These are phyloP conservation scores for Candida fluviatilis DNA, from an alignment of 805 yeast species.

Conservation along the genomic window DNA sequence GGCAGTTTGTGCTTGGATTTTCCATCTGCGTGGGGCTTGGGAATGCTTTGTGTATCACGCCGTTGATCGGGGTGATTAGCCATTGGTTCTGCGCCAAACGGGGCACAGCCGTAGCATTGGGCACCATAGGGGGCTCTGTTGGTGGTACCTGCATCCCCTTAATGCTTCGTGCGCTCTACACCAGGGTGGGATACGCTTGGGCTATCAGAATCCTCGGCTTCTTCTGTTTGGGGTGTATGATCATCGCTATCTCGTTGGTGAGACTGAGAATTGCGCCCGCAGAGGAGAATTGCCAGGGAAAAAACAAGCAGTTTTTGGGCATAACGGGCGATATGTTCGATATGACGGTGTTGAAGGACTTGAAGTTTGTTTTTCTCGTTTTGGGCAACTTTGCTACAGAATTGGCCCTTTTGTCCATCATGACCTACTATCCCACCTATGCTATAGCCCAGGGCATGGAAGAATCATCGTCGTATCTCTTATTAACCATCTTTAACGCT, in stretches of 20 bases:
- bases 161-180: slow-evolving; percentile 42
- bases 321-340: slow-evolving; percentile 25
- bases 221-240: slow-evolving; percentile 23
- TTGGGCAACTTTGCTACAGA: slow-evolving; percentile 45
- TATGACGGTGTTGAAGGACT: slow-evolving; percentile 35
- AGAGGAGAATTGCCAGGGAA: slow-evolving; percentile 3
- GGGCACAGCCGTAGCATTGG: slow-evolving; percentile 55
- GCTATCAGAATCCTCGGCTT: slow-evolving; percentile 47
- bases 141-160: slow-evolving; percentile 65
- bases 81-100: slow-evolving; percentile 63
- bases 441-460: slow-evolving; percentile 47
- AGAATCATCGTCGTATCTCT: slow-evolving; percentile 38
- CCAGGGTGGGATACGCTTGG: slow-evolving; percentile 55
- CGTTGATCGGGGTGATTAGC: slow-evolving; percentile 55
- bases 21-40: slow-evolving; percentile 50
- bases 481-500: slow-evolving; percentile 45
- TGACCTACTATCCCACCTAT: slow-evolving; percentile 56
- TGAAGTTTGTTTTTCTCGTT: slow-evolving; percentile 30
- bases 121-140: slow-evolving; percentile 62
- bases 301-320: slow-evolving; percentile 6
- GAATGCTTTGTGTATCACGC: slow-evolving; percentile 55
- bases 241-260: slow-evolving; percentile 21
- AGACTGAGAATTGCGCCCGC: slow-evolving; percentile 20
- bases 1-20: slow-evolving; percentile 56
- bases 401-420: slow-evolving; percentile 46